These are phyloP conservation scores for Aspergillus ostianus DNA, from an alignment of 495 filamentous ascomycete species.

Conservation along the genomic window DNA sequence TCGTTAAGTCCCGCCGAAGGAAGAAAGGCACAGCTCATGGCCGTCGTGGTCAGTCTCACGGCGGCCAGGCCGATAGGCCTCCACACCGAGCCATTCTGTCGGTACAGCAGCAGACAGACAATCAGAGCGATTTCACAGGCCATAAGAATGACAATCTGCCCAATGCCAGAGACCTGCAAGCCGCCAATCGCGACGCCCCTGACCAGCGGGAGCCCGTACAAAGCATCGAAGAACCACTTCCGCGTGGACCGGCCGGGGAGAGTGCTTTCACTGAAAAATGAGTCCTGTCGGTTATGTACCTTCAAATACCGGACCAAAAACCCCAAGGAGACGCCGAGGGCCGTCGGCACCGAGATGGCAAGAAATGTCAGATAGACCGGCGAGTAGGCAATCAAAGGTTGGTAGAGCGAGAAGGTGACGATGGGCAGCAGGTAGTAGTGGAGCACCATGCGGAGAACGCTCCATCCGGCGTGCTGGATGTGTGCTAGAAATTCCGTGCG, in stretches of 20 bases:
- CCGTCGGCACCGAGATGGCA: conserved; percentile 3
- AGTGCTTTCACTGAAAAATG: conserved; percentile 7
- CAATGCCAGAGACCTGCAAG: conserved; percentile 12
- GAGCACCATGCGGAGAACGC: conserved; percentile 13
- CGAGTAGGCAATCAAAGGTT: conserved; percentile 10
- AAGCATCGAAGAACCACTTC: conserved; percentile 8
- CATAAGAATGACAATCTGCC: conserved; percentile 9
- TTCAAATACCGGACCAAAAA: conserved; percentile 6
- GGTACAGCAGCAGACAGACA: conserved; percentile 1
- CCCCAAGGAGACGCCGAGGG: conserved; percentile 5
- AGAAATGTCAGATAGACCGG: conserved; percentile 14
- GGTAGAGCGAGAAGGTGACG: conserved; percentile 14
- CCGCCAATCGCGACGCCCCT: conserved; percentile 14
- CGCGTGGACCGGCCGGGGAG: conserved; percentile 1
- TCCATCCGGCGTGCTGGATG: conserved; percentile 16
- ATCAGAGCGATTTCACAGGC: conserved; percentile 11
- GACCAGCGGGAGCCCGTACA: conserved; percentile 16
- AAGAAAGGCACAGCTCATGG: conserved; percentile 15
- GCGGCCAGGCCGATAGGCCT: background rate
- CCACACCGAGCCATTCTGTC: background rate
- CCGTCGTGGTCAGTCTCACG: conserved; percentile 3
- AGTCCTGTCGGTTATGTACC: background rate
- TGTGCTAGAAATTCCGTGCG: conserved; percentile 3
- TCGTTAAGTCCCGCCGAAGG: conserved; percentile 4
- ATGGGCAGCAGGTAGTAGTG: conserved; percentile 16